A percentile compares a stretch with the other conserved stretches of the same genome.
phyloP scores from a whole-genome alignment of 1,139 yeast species.

The Hyphopichia buzzinii region DNA sequence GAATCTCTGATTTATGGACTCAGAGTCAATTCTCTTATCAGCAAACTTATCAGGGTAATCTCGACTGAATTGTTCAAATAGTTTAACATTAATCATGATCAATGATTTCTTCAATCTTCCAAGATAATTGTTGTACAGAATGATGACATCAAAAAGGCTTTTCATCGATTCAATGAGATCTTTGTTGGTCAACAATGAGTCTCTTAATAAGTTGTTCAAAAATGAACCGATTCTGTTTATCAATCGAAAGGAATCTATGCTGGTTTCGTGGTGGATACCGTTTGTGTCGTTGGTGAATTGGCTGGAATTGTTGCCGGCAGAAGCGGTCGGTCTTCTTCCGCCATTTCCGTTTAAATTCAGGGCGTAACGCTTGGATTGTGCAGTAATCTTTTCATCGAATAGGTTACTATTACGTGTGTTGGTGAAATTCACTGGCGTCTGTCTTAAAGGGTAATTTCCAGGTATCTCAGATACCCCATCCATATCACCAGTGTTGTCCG shows the following conservation, averaged over 20 bases:
- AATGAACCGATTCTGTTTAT: slow-evolving; percentile 53
- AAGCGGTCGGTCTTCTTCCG: neutral
- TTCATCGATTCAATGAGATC: slow-evolving; percentile 50
- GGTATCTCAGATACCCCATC: no score
- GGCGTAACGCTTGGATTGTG: slow-evolving; percentile 7
- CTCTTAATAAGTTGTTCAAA: slow-evolving; percentile 64
- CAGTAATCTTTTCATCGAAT: slow-evolving; percentile 28
- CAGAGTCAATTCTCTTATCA: slow-evolving; percentile 34
- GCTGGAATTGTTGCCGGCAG: slow-evolving; percentile 3
- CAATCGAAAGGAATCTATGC: slow-evolving; percentile 49
- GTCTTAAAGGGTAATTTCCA: neutral
- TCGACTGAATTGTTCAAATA: slow-evolving; percentile 38
- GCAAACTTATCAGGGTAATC: slow-evolving; percentile 42
- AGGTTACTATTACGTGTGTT: slow-evolving; percentile 20
- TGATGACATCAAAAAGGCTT: slow-evolving; percentile 43
- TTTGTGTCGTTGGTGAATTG: slow-evolving; percentile 3
- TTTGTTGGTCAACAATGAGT: slow-evolving; percentile 65
- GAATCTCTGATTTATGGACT: slow-evolving; percentile 40
- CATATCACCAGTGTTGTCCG: slow-evolving; percentile 9
- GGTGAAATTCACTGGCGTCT: slow-evolving; percentile 1
- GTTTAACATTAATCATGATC: slow-evolving; percentile 47
- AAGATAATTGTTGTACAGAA: slow-evolving; percentile 56
- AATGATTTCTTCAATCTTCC: slow-evolving; percentile 55
- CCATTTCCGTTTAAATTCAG: neutral
- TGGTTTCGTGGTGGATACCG: slow-evolving; percentile 1